Evolutionary conservation across 1,139 yeast genomes (phyloP), one percentile per base, ranked within the genome.

Genomic region (Zygosaccharomyces sapae): DNA sequence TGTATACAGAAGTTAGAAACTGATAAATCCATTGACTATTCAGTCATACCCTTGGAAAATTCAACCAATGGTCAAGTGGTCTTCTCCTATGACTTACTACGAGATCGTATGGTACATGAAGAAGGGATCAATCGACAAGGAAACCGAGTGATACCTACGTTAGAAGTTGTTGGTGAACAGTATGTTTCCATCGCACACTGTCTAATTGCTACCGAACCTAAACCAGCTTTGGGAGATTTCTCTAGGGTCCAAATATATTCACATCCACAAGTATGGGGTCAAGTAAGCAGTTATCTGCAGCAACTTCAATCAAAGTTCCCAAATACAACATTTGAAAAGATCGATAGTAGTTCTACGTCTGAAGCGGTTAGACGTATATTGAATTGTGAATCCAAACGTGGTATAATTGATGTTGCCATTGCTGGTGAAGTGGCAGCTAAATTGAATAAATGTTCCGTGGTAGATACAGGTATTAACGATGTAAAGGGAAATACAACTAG

Each of bases 191-290:
- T 92, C 49, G 84, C 83, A 50, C 97, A 92, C 68, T 83, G 84
- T 63, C 70, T 90, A 44, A 72, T 89, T 45, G 71, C 83, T 1
- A 72, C 75, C 43, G 71, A 77, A 2, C 63, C 62, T 1, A 40
- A 56, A 5, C 44, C 50, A 3, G 46, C 53, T 4, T 30, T 59
- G 16, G 71, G 71, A 30, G 57, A 81, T 1, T 59, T 69, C 1
- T 65, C 75, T 13, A 74, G 84, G 45, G 68, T 69, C 12, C 77
- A 75, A 34, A 75, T 92, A 22, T 86, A 86, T 68, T 85, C 96
- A 2, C 98, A 92, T 66, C 97, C 98, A 3, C 98, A 92, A 64
- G 98, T 89, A 0, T 92, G 98, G 98, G 95, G 97, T 3, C 98
- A 92, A 64, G 83, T 87, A 39, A 72, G 77, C 2, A 62, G 70